Evolutionary conservation across 306 rosid genomes (phyloP), one percentile per base, ranked within the genome.

Genomic region (Medicago arabica): DNA sequence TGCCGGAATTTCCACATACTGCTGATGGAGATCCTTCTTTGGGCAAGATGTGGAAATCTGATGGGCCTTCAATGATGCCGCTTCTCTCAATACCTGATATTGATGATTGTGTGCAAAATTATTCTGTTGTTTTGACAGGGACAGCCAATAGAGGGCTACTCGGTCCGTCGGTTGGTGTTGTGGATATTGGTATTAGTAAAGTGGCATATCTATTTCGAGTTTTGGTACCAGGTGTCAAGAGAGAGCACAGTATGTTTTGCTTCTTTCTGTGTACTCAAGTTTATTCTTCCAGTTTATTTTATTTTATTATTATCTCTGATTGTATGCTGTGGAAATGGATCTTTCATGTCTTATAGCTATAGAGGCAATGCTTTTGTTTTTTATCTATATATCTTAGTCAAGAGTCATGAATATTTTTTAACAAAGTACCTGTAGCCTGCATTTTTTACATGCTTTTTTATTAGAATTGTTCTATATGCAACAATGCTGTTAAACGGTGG

Each of bases 161-260:
- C 10, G 93, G 90, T 67, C 92, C 92, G 34, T 81, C 93, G 25
- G 69, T 89, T 64, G 93, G 97, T 69, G 81, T 71, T 67, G 84
- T 87, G 82, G 93, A 91, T 77, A 77, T 89, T 73, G 93, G 97
- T 69, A 62, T 61, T 49, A 69, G 85, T 71, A 81, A 86, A 72
- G 74, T 2, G 28, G 93, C 97, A 25, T 91, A 89, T 76, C 86
- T 87, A 15, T 91, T 91, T 79, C 90, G 90, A 74, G 87, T 86
- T 77, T 78, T 92, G 58, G 84, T 89, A 19, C 90, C 97, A 0
- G 97, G 97, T 34, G 93, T 91, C 82, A 81, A 68, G 83, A 91
- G 78, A 85, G 85, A 84, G 72, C 36, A 12, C 16, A 49, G 93
- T 91, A 86, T 57, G 88, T 86, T 71, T 80, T 53, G 25, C 34